Evolutionary conservation across 768 basidiomycete species (phyloP), one percentile per base, ranked within the genome.

Genomic region (Leccinum boreale): DNA sequence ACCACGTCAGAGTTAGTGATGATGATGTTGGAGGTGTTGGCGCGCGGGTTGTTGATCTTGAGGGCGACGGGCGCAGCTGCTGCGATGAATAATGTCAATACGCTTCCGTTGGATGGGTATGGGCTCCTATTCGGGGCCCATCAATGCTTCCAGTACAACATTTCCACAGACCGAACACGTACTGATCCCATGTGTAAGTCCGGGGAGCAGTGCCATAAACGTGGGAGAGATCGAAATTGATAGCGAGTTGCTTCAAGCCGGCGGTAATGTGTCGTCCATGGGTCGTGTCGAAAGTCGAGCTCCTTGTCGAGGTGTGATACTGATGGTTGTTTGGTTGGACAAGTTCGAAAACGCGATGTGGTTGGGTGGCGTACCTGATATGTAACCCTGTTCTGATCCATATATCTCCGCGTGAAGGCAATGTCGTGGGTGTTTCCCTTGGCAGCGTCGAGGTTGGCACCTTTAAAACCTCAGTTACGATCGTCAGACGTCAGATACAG

Each of bases 301-400:
- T 77, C 31, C 31, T 33, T 74, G 29, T 36, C 7, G 15, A 15
- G 0, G 90, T 82, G 65, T 94, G 92, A 70, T 81, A 94, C 82
- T 89, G 59, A 45, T 62, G 26, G n/a, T 4, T 12, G 3, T 12
- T 24, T 31, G 33, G 4, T 55, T 42, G 11, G 23, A 3, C 6
- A 44, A 7, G 8, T 33, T 46, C 21, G 17, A 28, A 17, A 35
- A 26, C 5, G 10, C 3, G 47, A 42, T 9, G 48, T 15, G 66
- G 9, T 29, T 17, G 28, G 5, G 3, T 36, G n/a, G 3, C 67
- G n/a, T 64, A 88, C 83, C 73, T 92, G 82, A 56, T 85, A 91
- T 11, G 86, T 87, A 28, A 87, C 82, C 26, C 87, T 83, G 67
- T 93, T 93, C 45, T 88, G 82, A 63, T 93, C 90, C 15, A 94